Conservation (phyloP, 1,139 yeast genomes). For the Nakaseomyces sp. region DNA sequence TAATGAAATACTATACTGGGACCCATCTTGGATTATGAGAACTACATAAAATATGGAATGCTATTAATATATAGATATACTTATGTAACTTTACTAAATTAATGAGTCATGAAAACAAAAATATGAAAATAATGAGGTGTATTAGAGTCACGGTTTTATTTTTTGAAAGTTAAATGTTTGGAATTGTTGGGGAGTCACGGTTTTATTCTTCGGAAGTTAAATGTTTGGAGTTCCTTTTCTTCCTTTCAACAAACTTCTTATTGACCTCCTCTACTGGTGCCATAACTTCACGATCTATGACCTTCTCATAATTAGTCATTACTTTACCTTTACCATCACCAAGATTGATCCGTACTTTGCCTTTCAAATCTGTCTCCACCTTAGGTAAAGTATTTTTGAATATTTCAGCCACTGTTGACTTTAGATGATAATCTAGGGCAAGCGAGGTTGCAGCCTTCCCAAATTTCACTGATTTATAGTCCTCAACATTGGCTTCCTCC, state of each 20-base stretch:
- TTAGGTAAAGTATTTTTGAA: slow-evolving; percentile 25
- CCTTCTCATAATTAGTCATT: slow-evolving; percentile 47
- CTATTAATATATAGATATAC: not conserved
- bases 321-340: slow-evolving; percentile 70
- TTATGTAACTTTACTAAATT: no score
- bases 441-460: slow-evolving; percentile 23
- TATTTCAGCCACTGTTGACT: slow-evolving; percentile 27
- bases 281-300: slow-evolving; percentile 49
- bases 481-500: slow-evolving; percentile 32
- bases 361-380: slow-evolving; percentile 16
- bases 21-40: slow-evolving; percentile 40
- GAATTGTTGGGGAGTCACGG: no score
- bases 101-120: not conserved
- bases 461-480: slow-evolving; percentile 23
- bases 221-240: slow-evolving; percentile 12
- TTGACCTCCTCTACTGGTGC: slow-evolving; percentile 61
- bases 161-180: no score
- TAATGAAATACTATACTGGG: slow-evolving; percentile 56
- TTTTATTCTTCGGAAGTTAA: no score
- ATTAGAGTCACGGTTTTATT: no score
- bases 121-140: no score
- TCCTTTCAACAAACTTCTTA: slow-evolving; percentile 48
- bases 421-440: slow-evolving; percentile 34
- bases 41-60: not conserved
- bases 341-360: slow-evolving; percentile 40